Percentiles rank a stretch among this genome's conserved stretches.
These are phyloP conservation scores for Aureobasidium sp. DNA, from an alignment of 2,329 filamentous ascomycete genomes.

Conservation along the genomic window DNA sequence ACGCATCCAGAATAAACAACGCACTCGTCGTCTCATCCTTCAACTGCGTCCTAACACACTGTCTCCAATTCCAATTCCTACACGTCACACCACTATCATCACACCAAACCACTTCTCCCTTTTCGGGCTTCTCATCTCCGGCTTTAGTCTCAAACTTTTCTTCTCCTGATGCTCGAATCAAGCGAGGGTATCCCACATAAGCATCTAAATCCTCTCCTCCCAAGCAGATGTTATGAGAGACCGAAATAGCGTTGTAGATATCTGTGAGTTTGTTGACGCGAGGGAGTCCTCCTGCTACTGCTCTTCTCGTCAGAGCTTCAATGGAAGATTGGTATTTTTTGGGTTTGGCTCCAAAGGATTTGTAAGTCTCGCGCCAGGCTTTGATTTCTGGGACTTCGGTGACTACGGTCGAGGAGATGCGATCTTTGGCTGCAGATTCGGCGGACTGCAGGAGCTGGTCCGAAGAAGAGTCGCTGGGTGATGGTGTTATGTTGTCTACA, in stretches of 20 bases:
- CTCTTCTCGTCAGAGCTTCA: constrained; percentile 31
- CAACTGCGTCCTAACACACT: constrained; percentile 32
- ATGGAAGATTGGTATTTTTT: constrained; percentile 34
- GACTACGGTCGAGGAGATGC: constrained; percentile 19
- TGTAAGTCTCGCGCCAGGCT: constrained; percentile 35
- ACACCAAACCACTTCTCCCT: constrained; percentile 36
- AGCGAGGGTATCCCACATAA: background rate
- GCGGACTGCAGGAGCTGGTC: constrained; percentile 28
- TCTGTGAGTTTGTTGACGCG: constrained; percentile 28
- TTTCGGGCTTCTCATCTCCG: constrained; percentile 25
- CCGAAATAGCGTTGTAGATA: background rate
- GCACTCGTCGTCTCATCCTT: constrained; percentile 30
- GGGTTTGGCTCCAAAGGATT: constrained; percentile 34
- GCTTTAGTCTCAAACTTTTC: constrained; percentile 31
- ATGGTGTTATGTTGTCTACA: constrained; percentile 28
- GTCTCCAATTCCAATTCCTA: constrained; percentile 36
- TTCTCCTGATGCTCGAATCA: constrained; percentile 25
- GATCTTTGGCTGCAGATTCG: constrained; percentile 20
- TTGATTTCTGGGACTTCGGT: constrained; percentile 32
- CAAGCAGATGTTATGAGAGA: background rate
- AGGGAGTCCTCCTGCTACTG: constrained; percentile 27
- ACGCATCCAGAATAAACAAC: constrained; percentile 32
- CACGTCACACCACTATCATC: constrained; percentile 34
- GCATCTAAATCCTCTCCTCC: constrained; percentile 1
- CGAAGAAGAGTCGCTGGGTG: constrained; percentile 28